These are phyloP conservation scores for Collybiopsis luxurians DNA, from an alignment of 768 basidiomycete species.

Conservation along the genomic window DNA sequence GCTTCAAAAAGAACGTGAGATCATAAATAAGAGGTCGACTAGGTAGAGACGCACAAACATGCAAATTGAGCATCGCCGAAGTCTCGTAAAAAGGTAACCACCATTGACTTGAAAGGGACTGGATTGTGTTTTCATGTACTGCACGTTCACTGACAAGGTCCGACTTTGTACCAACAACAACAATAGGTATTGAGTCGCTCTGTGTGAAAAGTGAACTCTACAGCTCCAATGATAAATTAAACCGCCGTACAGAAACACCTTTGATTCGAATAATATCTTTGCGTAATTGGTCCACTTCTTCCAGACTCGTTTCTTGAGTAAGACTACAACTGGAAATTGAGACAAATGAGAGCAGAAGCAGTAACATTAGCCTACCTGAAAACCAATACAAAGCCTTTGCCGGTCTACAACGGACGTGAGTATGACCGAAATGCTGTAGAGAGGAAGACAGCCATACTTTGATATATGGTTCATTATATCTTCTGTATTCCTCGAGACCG, in stretches of 20 bases:
- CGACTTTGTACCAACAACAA: slow-evolving; percentile 83
- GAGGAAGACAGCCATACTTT: slow-evolving; percentile 47
- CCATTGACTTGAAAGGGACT: slow-evolving; percentile 64
- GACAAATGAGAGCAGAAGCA: no score
- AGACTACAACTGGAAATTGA: slow-evolving; percentile 58
- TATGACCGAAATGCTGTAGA: not conserved
- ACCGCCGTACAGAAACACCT: slow-evolving; percentile 48
- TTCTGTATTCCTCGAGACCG: slow-evolving; percentile 83
- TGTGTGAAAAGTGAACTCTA: not conserved
- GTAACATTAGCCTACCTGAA: slow-evolving; percentile 54
- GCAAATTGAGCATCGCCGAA: slow-evolving; percentile 84
- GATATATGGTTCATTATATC: slow-evolving; percentile 79
- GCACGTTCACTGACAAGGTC: slow-evolving; percentile 82
- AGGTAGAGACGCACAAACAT: slow-evolving; percentile 38
- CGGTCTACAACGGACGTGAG: slow-evolving; percentile 39
- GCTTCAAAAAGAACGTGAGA: slow-evolving; percentile 13
- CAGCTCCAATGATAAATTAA: not conserved
- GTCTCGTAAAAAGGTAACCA: slow-evolving; percentile 81
- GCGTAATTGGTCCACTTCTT: slow-evolving; percentile 76
- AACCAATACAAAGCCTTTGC: slow-evolving; percentile 75
- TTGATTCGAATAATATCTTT: slow-evolving; percentile 82
- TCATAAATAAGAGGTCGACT: not conserved
- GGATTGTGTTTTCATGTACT: slow-evolving; percentile 62
- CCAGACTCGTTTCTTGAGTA: slow-evolving; percentile 77
- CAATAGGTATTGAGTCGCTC: slow-evolving; percentile 78